Evolutionary conservation across 768 basidiomycete genomes (phyloP), one percentile per base, ranked within the genome.

Genomic region (Austroboletus eburneus): DNA sequence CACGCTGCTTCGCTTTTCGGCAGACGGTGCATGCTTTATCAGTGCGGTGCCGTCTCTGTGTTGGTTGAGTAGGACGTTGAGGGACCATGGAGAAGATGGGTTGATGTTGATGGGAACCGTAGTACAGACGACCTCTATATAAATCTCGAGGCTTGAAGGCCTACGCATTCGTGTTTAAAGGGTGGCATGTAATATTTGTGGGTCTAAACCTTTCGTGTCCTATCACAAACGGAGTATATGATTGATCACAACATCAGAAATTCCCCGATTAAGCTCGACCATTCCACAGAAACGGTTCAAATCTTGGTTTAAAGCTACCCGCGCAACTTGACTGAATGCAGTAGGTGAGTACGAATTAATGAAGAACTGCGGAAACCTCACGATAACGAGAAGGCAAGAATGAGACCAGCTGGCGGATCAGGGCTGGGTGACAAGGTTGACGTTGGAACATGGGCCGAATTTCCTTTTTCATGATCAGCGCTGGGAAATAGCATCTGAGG

Each of bases 381-480:
- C 45, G 60, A 58, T 64, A 51, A 56, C 44, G 62, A 58, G 56
- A 64, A 58, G 52, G 59, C 39, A 50, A 58, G 62, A 64, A 64
- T 64, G 58, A 61, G 53, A 25, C 32, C 43, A 46, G 36, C 55
- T 51, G 61, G 55, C 42, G 61, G 58, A 61, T 55, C 58, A 61
- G 52, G 58, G 46, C 41, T 57, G 55, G 58, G 60, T 62, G 61
- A 55, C 39, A 52, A 41, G 18, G 48, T 38, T 9, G 41, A 43
- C n/a, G n/a, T n/a, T n/a, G n/a, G n/a, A n/a, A n/a, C 21, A 47
- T 34, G 34, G 42, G 9, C 39, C 9, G 43, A 42, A 49, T 56
- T 62, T 57, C 58, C 56, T 51, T 52, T 60, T 57, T 50, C 57
- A 62, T 64, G 62, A 63, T 60, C 60, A 52, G 52, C 63, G 41